These are phyloP conservation scores for Apiotrichum laibachii DNA, from an alignment of 1,284 basidiomycete species.

Conservation along the genomic window DNA sequence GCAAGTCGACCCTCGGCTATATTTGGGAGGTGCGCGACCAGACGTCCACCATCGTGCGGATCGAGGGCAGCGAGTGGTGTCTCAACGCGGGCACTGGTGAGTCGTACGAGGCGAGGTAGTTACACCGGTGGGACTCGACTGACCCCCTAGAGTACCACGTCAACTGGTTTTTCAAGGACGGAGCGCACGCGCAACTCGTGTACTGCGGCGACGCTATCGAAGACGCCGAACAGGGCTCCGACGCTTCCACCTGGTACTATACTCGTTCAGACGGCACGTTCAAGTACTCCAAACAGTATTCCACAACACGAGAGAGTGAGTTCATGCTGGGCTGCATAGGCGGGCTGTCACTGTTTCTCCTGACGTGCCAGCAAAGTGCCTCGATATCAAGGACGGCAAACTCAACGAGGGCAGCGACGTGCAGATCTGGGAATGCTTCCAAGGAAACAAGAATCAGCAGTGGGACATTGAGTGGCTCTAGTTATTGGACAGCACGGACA, in stretches of 20 bases:
- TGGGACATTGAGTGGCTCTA: conserved; percentile 1
- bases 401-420: background rate
- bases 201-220: background rate
- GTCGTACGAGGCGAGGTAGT: background rate
- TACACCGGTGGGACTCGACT: background rate
- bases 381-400: conserved; percentile 2
- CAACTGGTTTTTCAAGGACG: background rate
- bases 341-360: conserved; percentile 1
- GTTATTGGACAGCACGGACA: background rate
- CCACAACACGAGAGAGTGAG: background rate
- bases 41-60: background rate
- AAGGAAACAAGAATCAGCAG: background rate
- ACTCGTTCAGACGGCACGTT: background rate
- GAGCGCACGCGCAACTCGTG: background rate
- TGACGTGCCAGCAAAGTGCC: background rate
- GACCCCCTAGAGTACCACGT: background rate
- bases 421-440: conserved; percentile 8
- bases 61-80: background rate
- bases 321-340: background rate
- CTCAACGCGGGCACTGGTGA: conserved; percentile 6
- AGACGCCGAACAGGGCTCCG: no score
- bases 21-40: background rate
- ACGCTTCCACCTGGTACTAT: background rate
- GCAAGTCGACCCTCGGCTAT: background rate
- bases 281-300: background rate